Evolutionary conservation across 2,329 filamentous ascomycete species (phyloP).

Genomic region (Trichoderma koningiopsis): DNA sequence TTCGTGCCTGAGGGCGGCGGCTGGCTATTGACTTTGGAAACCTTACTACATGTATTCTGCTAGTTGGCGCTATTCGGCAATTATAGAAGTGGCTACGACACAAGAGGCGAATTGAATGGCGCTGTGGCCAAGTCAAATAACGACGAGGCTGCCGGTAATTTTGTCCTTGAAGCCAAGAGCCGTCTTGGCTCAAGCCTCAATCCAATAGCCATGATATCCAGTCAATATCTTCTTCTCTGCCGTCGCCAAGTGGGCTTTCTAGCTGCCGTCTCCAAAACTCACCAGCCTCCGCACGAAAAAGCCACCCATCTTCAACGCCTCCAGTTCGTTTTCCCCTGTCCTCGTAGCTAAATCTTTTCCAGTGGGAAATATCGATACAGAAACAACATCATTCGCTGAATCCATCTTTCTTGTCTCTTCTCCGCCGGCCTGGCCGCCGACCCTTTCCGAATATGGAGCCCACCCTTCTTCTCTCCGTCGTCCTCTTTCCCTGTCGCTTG

Average conservation of each 20-base stretch:
- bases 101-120: background rate
- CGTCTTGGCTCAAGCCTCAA: background rate
- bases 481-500: background rate
- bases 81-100: background rate
- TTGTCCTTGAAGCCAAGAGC: background rate
- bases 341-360: background rate
- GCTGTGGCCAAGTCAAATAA: background rate
- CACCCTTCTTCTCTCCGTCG: background rate
- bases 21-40: too few relatives aligned
- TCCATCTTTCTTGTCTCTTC: background rate
- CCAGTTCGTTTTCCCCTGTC: background rate
- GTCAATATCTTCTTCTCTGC: background rate
- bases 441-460: constrained; percentile 6
- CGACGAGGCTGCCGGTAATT: background rate
- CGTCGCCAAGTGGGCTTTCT: background rate
- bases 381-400: background rate
- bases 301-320: background rate
- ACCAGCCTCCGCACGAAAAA: background rate
- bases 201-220: background rate
- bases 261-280: background rate
- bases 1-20: background rate
- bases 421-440: constrained; percentile 3
- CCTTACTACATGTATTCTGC: too few relatives aligned
- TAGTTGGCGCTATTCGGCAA: too few relatives aligned
- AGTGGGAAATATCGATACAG: background rate